A percentile compares a stretch with the other conserved stretches of the same genome.
Conservation (phyloP, 371 early-diverging fungal genomes). For the Apophysomyces variabilis region DNA sequence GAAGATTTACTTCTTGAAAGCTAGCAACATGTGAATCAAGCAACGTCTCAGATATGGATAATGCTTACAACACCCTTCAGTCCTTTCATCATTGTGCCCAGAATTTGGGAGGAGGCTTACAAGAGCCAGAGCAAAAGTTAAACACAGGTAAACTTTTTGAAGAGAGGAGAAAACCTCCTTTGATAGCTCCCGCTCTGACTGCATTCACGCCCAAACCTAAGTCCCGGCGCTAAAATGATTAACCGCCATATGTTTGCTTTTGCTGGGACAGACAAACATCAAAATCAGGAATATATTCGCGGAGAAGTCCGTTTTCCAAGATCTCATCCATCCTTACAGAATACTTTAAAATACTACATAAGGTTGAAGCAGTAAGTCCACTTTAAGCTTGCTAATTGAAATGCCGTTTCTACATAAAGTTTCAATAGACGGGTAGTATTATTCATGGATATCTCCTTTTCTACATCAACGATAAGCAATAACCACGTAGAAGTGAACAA, state of each 20-base stretch:
- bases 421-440: no score
- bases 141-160: background rate
- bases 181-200: background rate
- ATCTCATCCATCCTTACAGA: no score
- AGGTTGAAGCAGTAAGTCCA: no score
- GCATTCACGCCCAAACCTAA: slow-evolving; percentile 1
- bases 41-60: background rate
- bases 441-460: no score
- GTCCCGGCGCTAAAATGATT: slow-evolving; percentile 2
- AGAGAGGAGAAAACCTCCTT: slow-evolving; percentile 12
- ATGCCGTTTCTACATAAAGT: no score
- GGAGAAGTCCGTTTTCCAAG: no score
- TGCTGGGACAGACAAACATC: no score
- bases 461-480: no score
- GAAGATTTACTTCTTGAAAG: slow-evolving; percentile 44
- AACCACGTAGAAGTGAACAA: no score
- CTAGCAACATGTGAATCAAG: slow-evolving; percentile 18
- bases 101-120: slow-evolving; percentile 10
- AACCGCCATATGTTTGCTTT: background rate
- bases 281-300: no score
- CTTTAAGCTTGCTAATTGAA: no score
- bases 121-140: slow-evolving; percentile 6
- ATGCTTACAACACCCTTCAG: slow-evolving; percentile 49
- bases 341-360: no score
- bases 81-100: slow-evolving; percentile 47